These are phyloP conservation scores for Aspergillus campestris DNA, from an alignment of 495 filamentous ascomycete genomes.

Conservation along the genomic window DNA sequence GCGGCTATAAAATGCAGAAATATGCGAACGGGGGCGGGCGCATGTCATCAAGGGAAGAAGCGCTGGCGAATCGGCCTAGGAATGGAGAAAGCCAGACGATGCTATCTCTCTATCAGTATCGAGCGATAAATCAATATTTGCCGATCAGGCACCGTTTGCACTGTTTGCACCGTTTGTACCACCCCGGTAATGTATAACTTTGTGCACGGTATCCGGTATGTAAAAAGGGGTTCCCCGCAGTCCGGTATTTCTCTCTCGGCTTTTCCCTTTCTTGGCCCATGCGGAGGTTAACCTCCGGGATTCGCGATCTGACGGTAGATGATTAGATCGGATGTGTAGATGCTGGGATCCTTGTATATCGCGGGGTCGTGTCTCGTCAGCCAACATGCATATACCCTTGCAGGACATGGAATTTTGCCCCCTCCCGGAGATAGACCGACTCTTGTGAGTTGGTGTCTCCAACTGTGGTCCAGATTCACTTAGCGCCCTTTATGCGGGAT, in stretches of 20 bases:
- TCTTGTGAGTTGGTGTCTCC: background rate
- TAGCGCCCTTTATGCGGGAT: conserved; percentile 3
- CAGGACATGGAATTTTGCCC: too few relatives aligned
- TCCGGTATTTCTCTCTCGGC: too few relatives aligned
- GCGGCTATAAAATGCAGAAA: background rate
- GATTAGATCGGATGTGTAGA: too few relatives aligned
- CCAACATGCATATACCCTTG: too few relatives aligned
- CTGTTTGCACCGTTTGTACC: conserved; percentile 11
- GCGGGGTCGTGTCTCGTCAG: too few relatives aligned
- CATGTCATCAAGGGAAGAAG: conserved; percentile 11
- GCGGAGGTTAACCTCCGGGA: too few relatives aligned
- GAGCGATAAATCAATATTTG: conserved; percentile 3
- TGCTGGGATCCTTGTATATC: too few relatives aligned
- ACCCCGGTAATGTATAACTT: too few relatives aligned
- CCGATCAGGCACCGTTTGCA: conserved; percentile 5
- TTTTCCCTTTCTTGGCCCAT: too few relatives aligned
- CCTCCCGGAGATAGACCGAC: conserved; percentile 11
- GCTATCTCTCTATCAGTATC: conserved; percentile 1
- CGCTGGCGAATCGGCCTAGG: background rate
- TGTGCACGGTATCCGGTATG: too few relatives aligned
- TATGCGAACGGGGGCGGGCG: background rate
- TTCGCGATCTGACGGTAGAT: too few relatives aligned
- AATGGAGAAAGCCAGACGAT: background rate
- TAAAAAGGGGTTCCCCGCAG: too few relatives aligned
- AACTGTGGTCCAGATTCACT: background rate